These are phyloP conservation scores for Oryza brachyantha DNA, from an alignment of 176 grass and related monocot genomes.

Conservation along the genomic window DNA sequence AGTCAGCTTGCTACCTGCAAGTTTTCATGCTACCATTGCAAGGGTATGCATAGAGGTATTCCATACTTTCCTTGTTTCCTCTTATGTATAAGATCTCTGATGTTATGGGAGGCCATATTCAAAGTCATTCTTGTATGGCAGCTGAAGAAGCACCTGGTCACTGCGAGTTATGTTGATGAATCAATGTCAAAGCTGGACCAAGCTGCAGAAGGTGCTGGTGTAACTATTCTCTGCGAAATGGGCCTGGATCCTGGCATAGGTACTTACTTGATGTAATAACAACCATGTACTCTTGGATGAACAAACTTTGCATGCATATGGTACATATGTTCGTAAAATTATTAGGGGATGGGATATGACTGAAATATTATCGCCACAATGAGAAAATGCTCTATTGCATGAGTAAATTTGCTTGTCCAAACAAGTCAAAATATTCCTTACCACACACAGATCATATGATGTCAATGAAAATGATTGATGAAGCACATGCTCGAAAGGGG, in stretches of 20 bases:
- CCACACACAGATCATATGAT: constrained; percentile 76
- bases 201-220: constrained; percentile 66
- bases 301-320: background rate
- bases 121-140: constrained; percentile 20
- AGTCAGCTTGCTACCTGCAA: constrained; percentile 85
- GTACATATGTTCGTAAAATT: background rate
- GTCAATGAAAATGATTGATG: constrained; percentile 98
- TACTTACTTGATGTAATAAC: constrained; percentile 26
- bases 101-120: background rate
- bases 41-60: constrained; percentile 86
- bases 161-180: constrained; percentile 93
- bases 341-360: background rate
- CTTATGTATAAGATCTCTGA: constrained; percentile 2
- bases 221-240: constrained; percentile 93
- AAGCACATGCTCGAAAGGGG: constrained; percentile 68
- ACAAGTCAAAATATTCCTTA: constrained; percentile 5
- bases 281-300: background rate
- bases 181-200: constrained; percentile 77
- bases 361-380: background rate
- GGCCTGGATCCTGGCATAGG: constrained; percentile 99
- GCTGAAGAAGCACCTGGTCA: constrained; percentile 92
- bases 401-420: background rate
- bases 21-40: constrained; percentile 82
- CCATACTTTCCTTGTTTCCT: background rate
- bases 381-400: background rate